Base-by-base conservation (phyloP, 1,284 basidiomycete genomes). In the Marasmius sp. region DNA sequence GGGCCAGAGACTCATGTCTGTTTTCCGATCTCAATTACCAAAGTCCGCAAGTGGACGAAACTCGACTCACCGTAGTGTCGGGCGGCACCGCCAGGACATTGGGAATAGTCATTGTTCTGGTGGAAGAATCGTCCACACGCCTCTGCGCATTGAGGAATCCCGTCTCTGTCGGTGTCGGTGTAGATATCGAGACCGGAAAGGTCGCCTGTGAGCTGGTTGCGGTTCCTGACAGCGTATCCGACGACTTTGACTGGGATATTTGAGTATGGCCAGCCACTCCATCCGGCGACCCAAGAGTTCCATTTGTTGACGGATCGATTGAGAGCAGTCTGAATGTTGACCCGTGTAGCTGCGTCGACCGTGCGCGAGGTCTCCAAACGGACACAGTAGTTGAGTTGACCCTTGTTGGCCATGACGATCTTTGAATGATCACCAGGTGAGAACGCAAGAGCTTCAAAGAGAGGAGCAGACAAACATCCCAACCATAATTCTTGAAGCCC, bases 121-220 rank as follows among this genome's bases (percentile, higher is more conserved):
- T 65, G 58, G 64, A 65, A 65, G 61, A 65, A 65, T 27, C 61
- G n/a, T 41, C 64, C 61, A 47, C 64, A 65, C 4, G 59, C 54
- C n/a, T 45, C 43, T 22, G 56, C 64, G 41, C 64, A 65, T 47
- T 65, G 57, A 7, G 58, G 58, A 37, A 52, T 36, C 7, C 64
- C 61, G 10, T 58, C 64, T 54, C 51, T 22, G 61, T n/a, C n/a
- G n/a, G n/a, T n/a, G n/a, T n/a, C n/a, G n/a, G n/a, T 63, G 48
- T 65, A 65, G 22, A 65, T 52, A 1, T 55, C 38, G 33, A 65
- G 37, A 20, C 58, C 58, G 7, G 57, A 56, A 3, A 53, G 59
- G 41, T 60, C 58, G 3, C 64, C 64, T 22, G 55, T 33, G n/a
- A 65, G 48, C 36, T 59, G 45, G 47, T 34, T 55, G 6, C 18